Conservation (phyloP, 345 rosid genomes). For the Syzygium grande region DNA sequence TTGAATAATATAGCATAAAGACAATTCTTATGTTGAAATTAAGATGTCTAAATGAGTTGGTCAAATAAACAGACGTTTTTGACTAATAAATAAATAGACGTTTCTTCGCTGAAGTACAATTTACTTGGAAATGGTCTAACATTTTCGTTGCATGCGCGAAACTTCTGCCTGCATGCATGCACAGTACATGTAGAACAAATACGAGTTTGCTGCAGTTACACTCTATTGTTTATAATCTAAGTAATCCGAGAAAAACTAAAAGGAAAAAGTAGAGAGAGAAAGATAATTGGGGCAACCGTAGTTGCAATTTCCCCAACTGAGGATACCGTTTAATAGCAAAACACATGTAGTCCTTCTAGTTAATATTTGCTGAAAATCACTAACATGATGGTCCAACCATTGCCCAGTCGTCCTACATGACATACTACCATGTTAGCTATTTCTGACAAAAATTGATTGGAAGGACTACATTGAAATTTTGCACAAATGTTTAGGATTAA, state of each 20-base stretch:
- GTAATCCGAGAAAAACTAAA: neutral
- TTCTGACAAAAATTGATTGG: too few species aligned
- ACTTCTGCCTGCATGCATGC: neutral
- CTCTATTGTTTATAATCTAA: too few species aligned
- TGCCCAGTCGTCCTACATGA: too few species aligned
- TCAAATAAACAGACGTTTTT: neutral
- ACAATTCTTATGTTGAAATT: neutral
- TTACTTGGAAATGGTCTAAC: neutral
- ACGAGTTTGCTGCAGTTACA: neutral
- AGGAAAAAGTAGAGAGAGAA: neutral
- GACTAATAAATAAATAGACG: too few species aligned
- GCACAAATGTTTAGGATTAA: too few species aligned
- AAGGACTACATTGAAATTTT: too few species aligned
- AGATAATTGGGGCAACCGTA: neutral
- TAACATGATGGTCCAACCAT: too few species aligned
- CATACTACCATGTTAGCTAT: too few species aligned
- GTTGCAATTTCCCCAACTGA: neutral
- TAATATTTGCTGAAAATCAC: too few species aligned
- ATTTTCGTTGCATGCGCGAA: neutral
- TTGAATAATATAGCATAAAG: neutral
- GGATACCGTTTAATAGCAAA: neutral
- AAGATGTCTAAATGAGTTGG: neutral
- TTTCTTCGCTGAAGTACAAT: neutral
- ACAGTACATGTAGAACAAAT: neutral
- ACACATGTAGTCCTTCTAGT: neutral